phyloP scores from a whole-genome alignment of 2,329 filamentous ascomycete genomes.

The Fusarium paranaense region DNA sequence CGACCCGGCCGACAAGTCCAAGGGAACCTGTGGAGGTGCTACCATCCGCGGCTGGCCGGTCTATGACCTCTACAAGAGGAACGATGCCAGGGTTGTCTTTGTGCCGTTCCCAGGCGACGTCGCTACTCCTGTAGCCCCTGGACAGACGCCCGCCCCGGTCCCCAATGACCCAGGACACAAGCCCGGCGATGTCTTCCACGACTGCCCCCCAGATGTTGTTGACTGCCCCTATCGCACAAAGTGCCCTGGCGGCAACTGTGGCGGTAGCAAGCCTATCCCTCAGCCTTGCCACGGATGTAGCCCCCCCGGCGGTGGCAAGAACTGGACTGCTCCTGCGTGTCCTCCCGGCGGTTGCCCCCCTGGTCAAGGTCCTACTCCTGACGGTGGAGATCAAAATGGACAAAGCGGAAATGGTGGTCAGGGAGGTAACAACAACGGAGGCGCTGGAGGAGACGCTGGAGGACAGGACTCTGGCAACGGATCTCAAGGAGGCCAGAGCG shows the following conservation, averaged over 20 bases:
- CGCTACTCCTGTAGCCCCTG: slow-evolving; percentile 12
- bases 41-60: slow-evolving; percentile 28
- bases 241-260: slow-evolving; percentile 25
- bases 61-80: slow-evolving; percentile 37
- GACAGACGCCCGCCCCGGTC: slow-evolving; percentile 7
- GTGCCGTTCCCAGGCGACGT: slow-evolving; percentile 12
- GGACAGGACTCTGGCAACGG: neutral
- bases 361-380: neutral
- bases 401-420: neutral
- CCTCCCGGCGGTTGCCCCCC: slow-evolving; percentile 28
- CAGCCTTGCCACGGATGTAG: slow-evolving; percentile 29
- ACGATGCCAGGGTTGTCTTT: slow-evolving; percentile 25
- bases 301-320: slow-evolving; percentile 17
- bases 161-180: slow-evolving; percentile 5
- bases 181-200: slow-evolving; percentile 32
- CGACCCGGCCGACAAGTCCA: slow-evolving; percentile 25
- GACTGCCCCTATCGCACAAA: slow-evolving; percentile 36
- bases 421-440: neutral
- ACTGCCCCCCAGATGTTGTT: slow-evolving; percentile 30
- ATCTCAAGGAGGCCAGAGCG: neutral
- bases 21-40: slow-evolving; percentile 32
- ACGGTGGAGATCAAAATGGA: slow-evolving; percentile 3
- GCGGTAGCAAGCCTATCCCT: slow-evolving; percentile 2
- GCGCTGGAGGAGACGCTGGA: neutral
- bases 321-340: slow-evolving; percentile 35